These are phyloP conservation scores for Abrus precatorius DNA, from an alignment of 306 rosid genomes.

Conservation along the genomic window DNA sequence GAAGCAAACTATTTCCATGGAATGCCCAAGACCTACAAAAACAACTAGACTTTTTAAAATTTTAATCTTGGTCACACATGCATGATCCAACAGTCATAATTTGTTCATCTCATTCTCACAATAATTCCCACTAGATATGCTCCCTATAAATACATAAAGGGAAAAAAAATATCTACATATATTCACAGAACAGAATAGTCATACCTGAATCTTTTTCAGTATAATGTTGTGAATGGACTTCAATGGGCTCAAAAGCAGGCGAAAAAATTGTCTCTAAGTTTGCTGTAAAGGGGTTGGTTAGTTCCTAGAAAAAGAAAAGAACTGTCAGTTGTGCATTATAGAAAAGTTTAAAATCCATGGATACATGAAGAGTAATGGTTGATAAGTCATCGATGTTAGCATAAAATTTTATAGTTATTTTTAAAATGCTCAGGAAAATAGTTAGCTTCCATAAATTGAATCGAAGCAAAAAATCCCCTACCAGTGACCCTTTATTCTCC, in stretches of 20 bases:
- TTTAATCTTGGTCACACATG: background rate
- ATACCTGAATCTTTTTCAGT: slow-evolving; percentile 66
- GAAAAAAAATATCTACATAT: background rate
- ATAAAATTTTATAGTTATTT: background rate
- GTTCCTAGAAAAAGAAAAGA: slow-evolving; percentile 62
- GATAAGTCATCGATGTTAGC: background rate
- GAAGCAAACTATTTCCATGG: background rate
- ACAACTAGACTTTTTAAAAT: background rate
- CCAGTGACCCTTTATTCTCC: background rate
- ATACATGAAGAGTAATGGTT: slow-evolving; percentile 30
- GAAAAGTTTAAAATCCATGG: slow-evolving; percentile 31
- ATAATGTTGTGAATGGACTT: slow-evolving; percentile 56
- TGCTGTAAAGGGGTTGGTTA: slow-evolving; percentile 53
- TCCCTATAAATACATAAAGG: background rate
- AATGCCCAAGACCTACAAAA: background rate
- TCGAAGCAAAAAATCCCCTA: background rate
- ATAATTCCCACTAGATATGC: background rate
- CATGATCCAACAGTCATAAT: background rate
- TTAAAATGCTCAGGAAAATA: background rate
- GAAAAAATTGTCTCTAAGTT: slow-evolving; percentile 79
- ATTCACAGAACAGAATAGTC: slow-evolving; percentile 36
- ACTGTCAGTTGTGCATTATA: slow-evolving; percentile 12
- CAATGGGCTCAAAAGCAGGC: slow-evolving; percentile 74
- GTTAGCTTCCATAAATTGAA: slow-evolving; percentile 4
- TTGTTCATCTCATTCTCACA: background rate